Evolutionary conservation across 2,329 filamentous ascomycete genomes (phyloP), one percentile per base, ranked within the genome.

Genomic region (Aspergillaceae sp.): DNA sequence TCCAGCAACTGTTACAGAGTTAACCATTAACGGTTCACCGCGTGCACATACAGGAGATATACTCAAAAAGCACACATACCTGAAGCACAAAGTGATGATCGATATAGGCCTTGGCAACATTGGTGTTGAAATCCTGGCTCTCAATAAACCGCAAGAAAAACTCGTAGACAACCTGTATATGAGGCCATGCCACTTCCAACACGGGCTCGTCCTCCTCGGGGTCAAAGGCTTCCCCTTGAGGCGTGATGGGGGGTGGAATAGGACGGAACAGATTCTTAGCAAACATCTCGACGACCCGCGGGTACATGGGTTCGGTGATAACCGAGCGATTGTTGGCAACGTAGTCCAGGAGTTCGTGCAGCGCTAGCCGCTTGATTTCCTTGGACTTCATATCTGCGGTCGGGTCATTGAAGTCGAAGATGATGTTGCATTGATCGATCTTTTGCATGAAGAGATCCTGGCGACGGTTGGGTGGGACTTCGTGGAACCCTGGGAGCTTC

Each of bases 401-500:
- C 42, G 91, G 88, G 69, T 98, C 92, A 66, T 97, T 98, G 74
- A 98, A 98, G 72, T 98, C 92, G 65, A 98, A 98, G 61, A 98
- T 98, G 74, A 98, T 94, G 65, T 98, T 98, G 75, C 92, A 98
- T 68, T 98, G 92, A 61, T 97, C 92, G 58, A 98, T 92, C 77
- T 98, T 98, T 65, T 97, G 90, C 90, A 98, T 96, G 71, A 98
- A 98, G 11, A 98, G 79, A 58, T 97, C 91, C 70, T 96, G 90
- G 51, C 92, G 82, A 52, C 91, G 83, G 65, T 94, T 94, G 10
- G 92, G 92, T 7, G 91, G 86, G 28, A 97, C 92, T 69, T 98
- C 92, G 62, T 98, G 92, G 69, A 98, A 98, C 33, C 92, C 92
- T 1, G 92, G 91, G 27, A 98, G 76, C 72, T 98, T 98, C 68